Conservation (phyloP, 768 basidiomycete genomes). For the Macrocybe gigantea region DNA sequence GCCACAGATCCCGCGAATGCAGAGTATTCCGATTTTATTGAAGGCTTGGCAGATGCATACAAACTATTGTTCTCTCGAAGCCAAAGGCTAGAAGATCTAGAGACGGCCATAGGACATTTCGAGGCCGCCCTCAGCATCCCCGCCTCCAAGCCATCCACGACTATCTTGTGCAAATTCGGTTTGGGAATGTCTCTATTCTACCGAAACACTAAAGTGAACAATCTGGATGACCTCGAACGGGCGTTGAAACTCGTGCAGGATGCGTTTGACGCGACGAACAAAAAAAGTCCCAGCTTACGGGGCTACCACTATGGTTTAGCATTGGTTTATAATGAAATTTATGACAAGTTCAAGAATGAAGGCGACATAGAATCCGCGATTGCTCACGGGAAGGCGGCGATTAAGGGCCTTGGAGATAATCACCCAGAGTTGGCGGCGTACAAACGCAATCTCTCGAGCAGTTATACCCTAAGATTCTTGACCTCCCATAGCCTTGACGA, state of each 20-base stretch:
- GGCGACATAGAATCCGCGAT: not conserved
- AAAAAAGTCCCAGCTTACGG: not conserved
- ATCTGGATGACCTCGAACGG: not conserved
- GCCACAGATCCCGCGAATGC: not conserved
- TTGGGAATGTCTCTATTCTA: not conserved
- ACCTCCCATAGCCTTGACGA: not conserved
- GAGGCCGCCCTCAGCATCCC: not conserved
- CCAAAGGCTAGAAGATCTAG: not conserved
- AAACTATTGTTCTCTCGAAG: not conserved
- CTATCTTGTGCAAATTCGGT: not conserved
- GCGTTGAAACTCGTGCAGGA: not conserved
- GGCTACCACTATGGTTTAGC: not conserved
- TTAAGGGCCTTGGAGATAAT: not conserved
- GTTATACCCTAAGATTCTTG: not conserved
- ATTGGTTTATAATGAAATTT: not conserved
- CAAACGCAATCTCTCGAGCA: not conserved
- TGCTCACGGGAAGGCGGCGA: not conserved
- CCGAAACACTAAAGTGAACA: not conserved
- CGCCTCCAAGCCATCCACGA: not conserved
- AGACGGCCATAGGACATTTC: not conserved
- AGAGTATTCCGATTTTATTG: not conserved
- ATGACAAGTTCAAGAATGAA: not conserved
- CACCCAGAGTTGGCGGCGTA: not conserved
- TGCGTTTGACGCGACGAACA: not conserved
- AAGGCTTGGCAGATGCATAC: not conserved